Evolutionary conservation across 1,139 yeast species (phyloP).

Genomic region (Meyerozyma sp.): DNA sequence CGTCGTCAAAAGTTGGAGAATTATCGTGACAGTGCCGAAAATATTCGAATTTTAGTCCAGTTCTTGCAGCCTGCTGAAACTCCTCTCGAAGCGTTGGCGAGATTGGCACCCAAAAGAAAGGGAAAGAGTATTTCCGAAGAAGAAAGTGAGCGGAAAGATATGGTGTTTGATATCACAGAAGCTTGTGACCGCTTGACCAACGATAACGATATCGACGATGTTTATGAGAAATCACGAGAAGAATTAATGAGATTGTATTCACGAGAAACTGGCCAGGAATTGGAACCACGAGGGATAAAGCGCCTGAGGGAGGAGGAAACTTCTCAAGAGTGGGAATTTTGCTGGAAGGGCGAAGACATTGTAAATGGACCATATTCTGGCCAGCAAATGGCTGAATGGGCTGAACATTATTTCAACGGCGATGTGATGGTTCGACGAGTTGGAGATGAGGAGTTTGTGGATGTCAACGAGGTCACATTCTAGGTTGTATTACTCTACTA

Average conservation of each 20-base stretch:
- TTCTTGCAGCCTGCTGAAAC: conserved; percentile 57
- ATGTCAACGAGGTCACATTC: conserved; percentile 20
- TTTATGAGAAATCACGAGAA: conserved; percentile 56
- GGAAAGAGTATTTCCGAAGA: conserved; percentile 11
- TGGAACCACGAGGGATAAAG: conserved; percentile 16
- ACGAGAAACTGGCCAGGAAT: conserved; percentile 43
- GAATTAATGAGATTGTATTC: conserved; percentile 51
- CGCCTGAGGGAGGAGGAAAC: conserved; percentile 8
- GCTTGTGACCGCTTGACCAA: conserved; percentile 40
- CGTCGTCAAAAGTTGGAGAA: conserved; percentile 3
- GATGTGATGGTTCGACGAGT: conserved; percentile 38
- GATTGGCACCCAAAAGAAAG: conserved; percentile 30
- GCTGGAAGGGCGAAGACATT: conserved; percentile 48
- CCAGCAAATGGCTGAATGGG: conserved; percentile 59
- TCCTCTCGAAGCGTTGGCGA: conserved; percentile 54
- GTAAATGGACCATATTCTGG: conserved; percentile 58
- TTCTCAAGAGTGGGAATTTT: conserved; percentile 50
- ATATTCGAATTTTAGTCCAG: conserved; percentile 33
- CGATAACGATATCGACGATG: conserved; percentile 33
- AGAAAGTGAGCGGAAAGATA: conserved; percentile 18
- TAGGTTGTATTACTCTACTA: conserved; percentile 23
- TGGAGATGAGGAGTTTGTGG: conserved; percentile 24
- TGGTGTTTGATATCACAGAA: conserved; percentile 43
- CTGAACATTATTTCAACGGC: conserved; percentile 48
- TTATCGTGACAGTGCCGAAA: conserved; percentile 14